Evolutionary conservation across 805 yeast species (phyloP).

Genomic region (Isabelozyma heimii): DNA sequence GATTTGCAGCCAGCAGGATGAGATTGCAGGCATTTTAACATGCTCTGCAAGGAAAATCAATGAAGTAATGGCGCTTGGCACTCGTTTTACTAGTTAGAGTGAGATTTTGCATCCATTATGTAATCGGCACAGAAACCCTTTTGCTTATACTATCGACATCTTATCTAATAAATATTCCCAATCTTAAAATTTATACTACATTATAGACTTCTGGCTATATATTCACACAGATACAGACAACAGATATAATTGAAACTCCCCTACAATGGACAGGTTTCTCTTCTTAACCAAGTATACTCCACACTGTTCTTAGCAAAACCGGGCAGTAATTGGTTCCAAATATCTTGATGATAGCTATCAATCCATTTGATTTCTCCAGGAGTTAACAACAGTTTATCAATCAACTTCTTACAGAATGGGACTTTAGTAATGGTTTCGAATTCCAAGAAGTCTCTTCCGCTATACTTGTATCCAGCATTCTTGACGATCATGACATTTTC

Average conservation of each 20-base stretch:
- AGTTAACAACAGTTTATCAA: slow-evolving; percentile 57
- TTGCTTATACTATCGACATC: too few species aligned
- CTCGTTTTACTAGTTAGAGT: too few species aligned
- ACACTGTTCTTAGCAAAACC: slow-evolving; percentile 35
- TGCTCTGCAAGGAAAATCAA: too few species aligned
- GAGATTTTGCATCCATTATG: too few species aligned
- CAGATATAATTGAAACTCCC: not conserved
- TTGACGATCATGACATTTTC: slow-evolving; percentile 50
- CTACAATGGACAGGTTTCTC: slow-evolving; percentile 39
- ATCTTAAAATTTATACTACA: not conserved
- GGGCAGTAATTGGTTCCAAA: slow-evolving; percentile 49
- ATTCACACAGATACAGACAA: not conserved
- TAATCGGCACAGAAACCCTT: too few species aligned
- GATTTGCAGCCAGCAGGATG: too few species aligned
- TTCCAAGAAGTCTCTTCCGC: slow-evolving; percentile 55
- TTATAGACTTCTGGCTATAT: not conserved
- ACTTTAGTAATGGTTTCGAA: slow-evolving; percentile 84
- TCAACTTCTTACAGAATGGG: slow-evolving; percentile 79
- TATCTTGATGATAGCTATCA: slow-evolving; percentile 58
- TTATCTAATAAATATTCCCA: too few species aligned
- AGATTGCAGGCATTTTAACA: too few species aligned
- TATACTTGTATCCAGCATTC: slow-evolving; percentile 41
- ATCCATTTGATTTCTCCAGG: slow-evolving; percentile 65
- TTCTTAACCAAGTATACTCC: slow-evolving; percentile 49
- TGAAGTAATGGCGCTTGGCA: too few species aligned